Conservation (phyloP, 73 alveolate species). For the Tetrahymena malaccensis region DNA sequence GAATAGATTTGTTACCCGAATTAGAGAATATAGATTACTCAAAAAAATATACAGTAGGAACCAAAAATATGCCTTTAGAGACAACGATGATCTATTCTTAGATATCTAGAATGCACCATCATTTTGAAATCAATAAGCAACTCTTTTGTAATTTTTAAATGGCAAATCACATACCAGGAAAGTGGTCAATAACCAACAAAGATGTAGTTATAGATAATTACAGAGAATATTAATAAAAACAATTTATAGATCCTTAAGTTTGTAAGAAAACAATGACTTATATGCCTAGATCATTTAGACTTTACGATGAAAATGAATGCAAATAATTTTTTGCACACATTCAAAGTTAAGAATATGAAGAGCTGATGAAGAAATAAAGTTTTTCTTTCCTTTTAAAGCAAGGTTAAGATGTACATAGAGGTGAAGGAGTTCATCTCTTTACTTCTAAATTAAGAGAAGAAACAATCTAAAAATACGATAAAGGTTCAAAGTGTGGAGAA, state of each 20-base stretch:
- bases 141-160: neutral
- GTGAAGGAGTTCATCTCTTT: slow-evolving; percentile 21
- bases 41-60: neutral
- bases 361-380: slow-evolving; percentile 7
- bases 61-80: neutral
- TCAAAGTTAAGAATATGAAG: slow-evolving; percentile 5
- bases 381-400: slow-evolving; percentile 5
- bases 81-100: neutral
- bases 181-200: slow-evolving; percentile 9
- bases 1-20: neutral
- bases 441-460: neutral
- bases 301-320: slow-evolving; percentile 30
- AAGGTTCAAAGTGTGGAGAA: slow-evolving; percentile 25
- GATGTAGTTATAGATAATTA: slow-evolving; percentile 13
- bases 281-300: slow-evolving; percentile 25
- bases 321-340: slow-evolving; percentile 7
- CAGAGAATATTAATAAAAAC: neutral
- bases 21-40: neutral
- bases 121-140: neutral
- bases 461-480: neutral
- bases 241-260: neutral
- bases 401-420: slow-evolving; percentile 17
- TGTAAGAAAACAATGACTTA: slow-evolving; percentile 22
- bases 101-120: neutral
- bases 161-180: slow-evolving; percentile 39